Evolutionary conservation across 2,329 filamentous ascomycete species (phyloP), one percentile per base, ranked within the genome.

Genomic region (Fusarium duplospermum): DNA sequence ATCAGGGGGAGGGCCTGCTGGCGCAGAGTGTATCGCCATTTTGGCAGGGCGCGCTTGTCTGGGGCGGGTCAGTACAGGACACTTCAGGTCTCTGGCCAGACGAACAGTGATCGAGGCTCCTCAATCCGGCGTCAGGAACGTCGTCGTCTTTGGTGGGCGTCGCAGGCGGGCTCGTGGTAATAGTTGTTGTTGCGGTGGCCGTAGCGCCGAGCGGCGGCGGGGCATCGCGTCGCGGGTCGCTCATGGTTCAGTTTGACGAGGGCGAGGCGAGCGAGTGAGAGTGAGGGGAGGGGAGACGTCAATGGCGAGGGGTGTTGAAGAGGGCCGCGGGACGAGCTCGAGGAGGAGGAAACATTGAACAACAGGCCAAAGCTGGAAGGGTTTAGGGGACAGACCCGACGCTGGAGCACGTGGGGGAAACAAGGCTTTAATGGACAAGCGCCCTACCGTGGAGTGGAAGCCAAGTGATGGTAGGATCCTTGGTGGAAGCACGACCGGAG

Each of bases 21-120:
- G 81, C 96, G 94, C 76, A 98, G 84, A 71, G 87, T 86, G 85
- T 98, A 98, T 78, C 96, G 92, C 96, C 96, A 98, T 88, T 84
- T 83, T 64, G 96, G 95, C 67, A 99, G 90, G 76, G 91, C 91
- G 81, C 91, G 90, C 80, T 93, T 94, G 84, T 98, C 95, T 98
- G 42, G 29, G 42, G 57, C 33, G 65, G 10, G 59, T 59, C 62
- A 40, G 47, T 38, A 58, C 42, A 54, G 27, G 67, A 24, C 36
- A 31, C 47, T 31, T 29, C 47, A 20, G 24, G 47, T 31, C 33
- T 40, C 24, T 33, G 16, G 20, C 52, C 35, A 42, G 54, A 62
- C 45, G 71, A 86, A 92, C 93, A 95, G 82, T 95, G 93, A 84
- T 97, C 90, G 67, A 95, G 85, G 81, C 93, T 94, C 82, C 90